A percentile compares a stretch with the other conserved stretches of the same genome.
Evolutionary conservation across 2,329 filamentous ascomycete species (phyloP).

Genomic region (Monilinia fructicola): DNA sequence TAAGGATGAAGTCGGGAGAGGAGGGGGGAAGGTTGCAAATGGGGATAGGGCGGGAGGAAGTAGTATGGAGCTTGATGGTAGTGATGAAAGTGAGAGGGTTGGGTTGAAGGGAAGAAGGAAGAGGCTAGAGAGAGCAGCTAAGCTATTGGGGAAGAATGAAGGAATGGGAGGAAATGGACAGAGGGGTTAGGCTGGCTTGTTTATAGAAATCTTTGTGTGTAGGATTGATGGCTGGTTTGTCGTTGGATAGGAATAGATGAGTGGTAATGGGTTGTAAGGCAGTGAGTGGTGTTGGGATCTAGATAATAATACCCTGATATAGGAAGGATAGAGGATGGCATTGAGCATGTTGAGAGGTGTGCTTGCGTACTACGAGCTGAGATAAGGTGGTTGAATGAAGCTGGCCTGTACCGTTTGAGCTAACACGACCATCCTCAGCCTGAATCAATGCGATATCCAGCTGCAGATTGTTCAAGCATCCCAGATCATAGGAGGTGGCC

Average conservation of each 20-base stretch:
- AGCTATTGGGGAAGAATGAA: slow-evolving; percentile 8
- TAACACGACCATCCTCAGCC: neutral
- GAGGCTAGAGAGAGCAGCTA: slow-evolving; percentile 14
- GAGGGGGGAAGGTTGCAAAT: neutral
- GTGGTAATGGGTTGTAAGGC: neutral
- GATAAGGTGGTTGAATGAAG: neutral
- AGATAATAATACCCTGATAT: neutral
- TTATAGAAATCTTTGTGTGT: neutral
- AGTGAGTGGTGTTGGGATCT: neutral
- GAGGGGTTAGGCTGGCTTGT: neutral
- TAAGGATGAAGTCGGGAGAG: neutral
- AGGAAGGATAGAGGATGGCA: neutral
- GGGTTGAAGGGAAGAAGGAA: neutral
- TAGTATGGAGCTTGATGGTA: slow-evolving; percentile 16
- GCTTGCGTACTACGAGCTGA: neutral
- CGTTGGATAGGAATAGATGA: neutral
- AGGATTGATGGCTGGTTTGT: neutral
- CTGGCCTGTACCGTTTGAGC: neutral
- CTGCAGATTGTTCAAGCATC: neutral
- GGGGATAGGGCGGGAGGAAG: neutral
- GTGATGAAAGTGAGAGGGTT: neutral
- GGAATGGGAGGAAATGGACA: neutral
- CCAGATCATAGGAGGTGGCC: neutral
- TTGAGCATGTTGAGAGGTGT: neutral
- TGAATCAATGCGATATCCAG: neutral